Base-by-base conservation (phyloP, 306 rosid genomes). In the Sesbania bispinosa region DNA sequence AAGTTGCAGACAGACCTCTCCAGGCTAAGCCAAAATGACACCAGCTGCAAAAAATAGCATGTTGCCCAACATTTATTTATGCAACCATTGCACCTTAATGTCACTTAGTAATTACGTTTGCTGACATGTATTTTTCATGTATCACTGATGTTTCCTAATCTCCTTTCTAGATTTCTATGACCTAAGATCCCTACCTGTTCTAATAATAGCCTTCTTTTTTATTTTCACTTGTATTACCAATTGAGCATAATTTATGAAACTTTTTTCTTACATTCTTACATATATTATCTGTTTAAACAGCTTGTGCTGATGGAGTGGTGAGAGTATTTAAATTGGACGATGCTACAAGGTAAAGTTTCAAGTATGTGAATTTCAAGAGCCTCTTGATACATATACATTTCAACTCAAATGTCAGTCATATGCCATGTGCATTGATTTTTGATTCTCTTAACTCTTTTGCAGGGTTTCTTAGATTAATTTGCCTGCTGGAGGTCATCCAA, bases 281-380 rank as follows among this genome's bases (percentile, higher is more conserved):
- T 61, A 50, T 61, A 47, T 57, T 83, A 19, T 36, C 39, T 80
- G 21, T 74, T 64, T 43, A 51, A 65, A 67, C 91, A 95, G 99
- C 93, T 73, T 95, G 97, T 75, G 96, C 87, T 41, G 99, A 95
- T 86, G 99, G 99, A 83, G 79, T 95, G 54, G 74, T 95, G 79
- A 88, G 99, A 71, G 90, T 91, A 21, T 95, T 95, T 62, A 91
- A 91, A 90, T 73, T 95, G 90, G 99, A 95, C 18, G 96, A 95
- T 76, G 93, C 90, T 75, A 82, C 86, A 45, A 92, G 97, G 66
- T 91, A 89, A 92, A 95, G 99, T 84, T 95, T 91, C 96, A 95
- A 85, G 97, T 90, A 88, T 50, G 84, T 75, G 88, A 42, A 78
- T 79, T 76, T 55, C 45, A 24, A 52, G 65, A 71, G 60, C 35